phyloP scores from a whole-genome alignment of 2,329 filamentous ascomycete species.

The Fusarium zealandicum region DNA sequence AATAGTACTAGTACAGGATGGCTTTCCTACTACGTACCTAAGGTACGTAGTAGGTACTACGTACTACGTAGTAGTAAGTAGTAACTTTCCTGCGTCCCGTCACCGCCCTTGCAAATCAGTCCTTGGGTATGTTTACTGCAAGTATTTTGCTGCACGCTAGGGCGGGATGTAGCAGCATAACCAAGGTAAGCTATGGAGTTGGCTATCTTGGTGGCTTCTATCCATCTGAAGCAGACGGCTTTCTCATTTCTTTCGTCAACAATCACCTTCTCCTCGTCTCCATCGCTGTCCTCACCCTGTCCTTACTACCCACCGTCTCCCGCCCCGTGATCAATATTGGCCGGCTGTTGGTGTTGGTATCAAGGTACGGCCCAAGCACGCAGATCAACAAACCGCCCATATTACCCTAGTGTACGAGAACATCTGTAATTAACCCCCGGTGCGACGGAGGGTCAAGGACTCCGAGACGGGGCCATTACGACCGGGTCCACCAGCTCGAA shows the following conservation, averaged over 20 bases:
- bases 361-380: constrained; percentile 33
- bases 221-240: background rate
- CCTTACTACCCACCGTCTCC: constrained; percentile 13
- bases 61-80: too few species aligned
- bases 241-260: background rate
- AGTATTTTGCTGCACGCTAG: background rate
- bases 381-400: constrained; percentile 27
- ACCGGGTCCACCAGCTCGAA: constrained; percentile 23
- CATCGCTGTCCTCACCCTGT: constrained; percentile 1
- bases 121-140: constrained; percentile 1
- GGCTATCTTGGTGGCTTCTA: constrained; percentile 4
- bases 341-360: constrained; percentile 30
- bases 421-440: too few species aligned
- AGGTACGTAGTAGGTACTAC: too few species aligned
- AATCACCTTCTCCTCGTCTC: background rate
- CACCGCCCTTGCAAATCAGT: constrained; percentile 9
- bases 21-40: constrained; percentile 3
- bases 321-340: constrained; percentile 24
- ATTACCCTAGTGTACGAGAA: too few species aligned
- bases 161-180: constrained; percentile 1
- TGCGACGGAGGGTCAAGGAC: background rate
- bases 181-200: background rate
- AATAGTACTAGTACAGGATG: constrained; percentile 1
- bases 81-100: constrained; percentile 9
- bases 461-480: constrained; percentile 4